A percentile compares a stretch with the other conserved stretches of the same genome.
These are phyloP conservation scores for Nicotiana rustica DNA, from an alignment of 305 asterid species.

Conservation along the genomic window DNA sequence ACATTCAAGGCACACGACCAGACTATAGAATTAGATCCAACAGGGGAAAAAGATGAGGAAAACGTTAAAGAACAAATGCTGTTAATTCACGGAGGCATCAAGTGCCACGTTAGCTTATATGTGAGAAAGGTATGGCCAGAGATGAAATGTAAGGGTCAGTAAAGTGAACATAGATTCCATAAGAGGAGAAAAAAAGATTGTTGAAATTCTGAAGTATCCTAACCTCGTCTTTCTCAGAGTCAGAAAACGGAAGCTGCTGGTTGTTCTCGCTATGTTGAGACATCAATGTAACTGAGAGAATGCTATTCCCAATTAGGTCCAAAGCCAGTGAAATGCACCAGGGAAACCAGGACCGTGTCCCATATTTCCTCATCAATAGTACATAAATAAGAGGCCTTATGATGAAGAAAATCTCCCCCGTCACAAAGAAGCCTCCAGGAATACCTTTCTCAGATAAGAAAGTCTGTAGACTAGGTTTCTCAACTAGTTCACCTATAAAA, in stretches of 20 bases:
- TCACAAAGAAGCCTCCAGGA: conserved; percentile 69
- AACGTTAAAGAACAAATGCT: background rate
- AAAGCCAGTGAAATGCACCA: conserved; percentile 74
- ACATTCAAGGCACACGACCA: background rate
- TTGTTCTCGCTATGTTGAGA: conserved; percentile 43
- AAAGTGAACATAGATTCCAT: background rate
- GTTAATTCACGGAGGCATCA: conserved; percentile 1
- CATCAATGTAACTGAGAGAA: conserved; percentile 55
- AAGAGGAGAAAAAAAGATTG: background rate
- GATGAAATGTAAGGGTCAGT: background rate
- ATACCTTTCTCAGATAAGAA: conserved; percentile 77
- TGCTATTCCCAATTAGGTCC: conserved; percentile 75
- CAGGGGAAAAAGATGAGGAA: background rate
- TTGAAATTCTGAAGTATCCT: conserved; percentile 34
- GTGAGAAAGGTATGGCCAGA: too few species aligned
- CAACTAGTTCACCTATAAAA: conserved; percentile 48
- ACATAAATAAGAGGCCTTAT: conserved; percentile 85
- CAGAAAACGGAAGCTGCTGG: conserved; percentile 49
- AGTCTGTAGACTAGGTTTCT: conserved; percentile 58
- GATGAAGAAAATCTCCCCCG: conserved; percentile 81
- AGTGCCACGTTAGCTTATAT: background rate
- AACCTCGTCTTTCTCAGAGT: conserved; percentile 76
- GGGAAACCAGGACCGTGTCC: conserved; percentile 80
- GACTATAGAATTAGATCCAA: background rate
- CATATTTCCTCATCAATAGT: conserved; percentile 70